Evolutionary conservation across 2,329 filamentous ascomycete genomes (phyloP), one percentile per base, ranked within the genome.

Genomic region (Beauveria pseudobassiana): DNA sequence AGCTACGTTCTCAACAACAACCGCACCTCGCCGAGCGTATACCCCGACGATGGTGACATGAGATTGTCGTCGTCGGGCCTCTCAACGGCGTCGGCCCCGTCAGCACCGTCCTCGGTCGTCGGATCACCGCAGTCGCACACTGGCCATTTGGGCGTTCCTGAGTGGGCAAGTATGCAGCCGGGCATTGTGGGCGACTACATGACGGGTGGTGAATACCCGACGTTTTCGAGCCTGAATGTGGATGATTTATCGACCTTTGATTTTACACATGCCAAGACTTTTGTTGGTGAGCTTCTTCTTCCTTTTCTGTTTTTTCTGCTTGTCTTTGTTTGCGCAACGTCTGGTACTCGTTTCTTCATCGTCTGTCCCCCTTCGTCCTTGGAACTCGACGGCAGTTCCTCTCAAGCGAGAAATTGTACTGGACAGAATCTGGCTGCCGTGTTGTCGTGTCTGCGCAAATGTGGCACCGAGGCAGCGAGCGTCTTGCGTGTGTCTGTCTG

Each of bases 101-200:
- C 87, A 57, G 84, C 84, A 4, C 78, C 86, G 7, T 89, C 87
- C 1, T 89, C 87, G 9, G 84, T 83, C 59, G 82, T 87, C 64
- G 86, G 86, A 62, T 90, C 87, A 24, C 87, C 87, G 28, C 83
- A 85, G 68, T 87, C 86, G 1, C 81, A 82, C 65, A 60, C 58
- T 9, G 80, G 81, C 61, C 82, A 83, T 66, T 74, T 82, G 65
- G 82, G 82, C 64, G 77, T 78, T 67, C 78, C 85, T 51, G 83
- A 86, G 63, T 89, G 86, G 84, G 75, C 89, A 42, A 83, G 81
- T 56, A 77, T 88, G 61, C 84, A 82, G 66, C 87, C 87, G 34
- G 76, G 79, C 69, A 88, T 91, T 64, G 83, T 89, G 56, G 77
- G 82, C 63, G 77, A 79, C 69, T 82, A 81, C 70, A 77, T 82